Evolutionary conservation across 2,329 filamentous ascomycete genomes (phyloP), one percentile per base, ranked within the genome.

Genomic region (Pseudogymnoascus sp.): DNA sequence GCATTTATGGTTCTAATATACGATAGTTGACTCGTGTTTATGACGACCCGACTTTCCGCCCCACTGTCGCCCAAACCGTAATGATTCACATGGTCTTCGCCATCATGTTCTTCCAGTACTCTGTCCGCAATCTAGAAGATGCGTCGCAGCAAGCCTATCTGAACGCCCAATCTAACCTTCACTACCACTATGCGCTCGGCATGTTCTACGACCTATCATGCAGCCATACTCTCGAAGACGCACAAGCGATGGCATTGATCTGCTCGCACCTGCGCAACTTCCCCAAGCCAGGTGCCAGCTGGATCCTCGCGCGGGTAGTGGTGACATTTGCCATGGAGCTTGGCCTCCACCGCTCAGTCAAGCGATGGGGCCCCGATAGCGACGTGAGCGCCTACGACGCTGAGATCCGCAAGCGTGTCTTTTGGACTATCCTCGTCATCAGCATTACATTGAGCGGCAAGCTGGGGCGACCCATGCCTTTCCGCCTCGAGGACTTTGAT

Each of bases 1-100:
- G 22, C 12, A 35, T 61, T 14, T n/a, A 33, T 39, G 11, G 28
- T 57, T 41, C 62, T 64, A 37, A 68, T 43, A 12, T n/a, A 28
- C 38, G 18, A 37, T 12, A 66, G 83, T 75, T 88, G 65, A 77
- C 77, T 6, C 80, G 82, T 63, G 81, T 91, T 60, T 91, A 91
- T 70, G 86, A 91, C 67, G 86, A 91, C 60, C 78, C 81, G 14
- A 76, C 71, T 60, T 89, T 87, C 70, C 76, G 80, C 58, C 81
- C 88, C 1, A 81, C 82, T 0, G 72, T 81, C 0, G 80, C 88
- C 1, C 86, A 94, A 69, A 79, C 80, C 1, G 87, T 90, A 39
- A 83, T 84, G 62, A 80, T 91, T 0, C 88, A 93, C 72, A 90
- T 92, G 84, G 81, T 94, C 41, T 86, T 94, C 62, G 87, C 89